Base-by-base conservation (phyloP, 2,329 filamentous ascomycete genomes). In the Aulographum hederae region DNA sequence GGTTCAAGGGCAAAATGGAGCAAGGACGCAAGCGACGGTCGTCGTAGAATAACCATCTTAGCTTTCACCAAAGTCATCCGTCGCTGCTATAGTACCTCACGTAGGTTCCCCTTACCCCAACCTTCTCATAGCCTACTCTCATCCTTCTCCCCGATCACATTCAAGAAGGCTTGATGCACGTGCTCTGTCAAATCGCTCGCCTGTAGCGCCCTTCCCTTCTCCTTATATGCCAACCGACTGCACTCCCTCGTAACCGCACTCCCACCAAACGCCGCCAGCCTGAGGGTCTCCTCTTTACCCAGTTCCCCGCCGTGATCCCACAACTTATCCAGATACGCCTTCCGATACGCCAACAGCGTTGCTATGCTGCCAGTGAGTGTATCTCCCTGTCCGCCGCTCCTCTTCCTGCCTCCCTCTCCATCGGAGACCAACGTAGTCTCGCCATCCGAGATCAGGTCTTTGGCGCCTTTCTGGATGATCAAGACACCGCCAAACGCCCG, bases 351-450 rank as follows among this genome's bases (percentile, higher is more conserved):
- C 39, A 95, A 55, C 41, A 98, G 72, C 3, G 89, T 95, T 2
- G 79, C 89, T 40, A 98, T 60, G 20, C 74, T 74, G 2, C 89
- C 89, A 0, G 89, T 95, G 41, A 98, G 60, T 3, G 89, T 95
- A 56, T 98, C 89, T 2, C 89, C 89, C 56, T 98, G 89, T 0
- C 89, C 89, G 30, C 86, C 89, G 35, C 80, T 86, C 40, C 89
- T 66, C 68, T 98, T 98, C 51, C 73, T 56, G 1, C 86, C 86
- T 6, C 89, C 89, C 45, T 71, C 57, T 3, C 85, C 56, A 42
- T 93, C 84, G 17, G 76, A 78, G 0, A 78, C 59, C 17, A 85
- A 56, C n/a, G 79, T 92, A 33, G 64, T 63, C 35, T 67, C 60
- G 10, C 85, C 81, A 44, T 93, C 79, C 3, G 76, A 82, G 37